Evolutionary conservation across 169 alveolate species (phyloP), one percentile per base, ranked within the genome.

Genomic region (Eimeria maxima): DNA sequence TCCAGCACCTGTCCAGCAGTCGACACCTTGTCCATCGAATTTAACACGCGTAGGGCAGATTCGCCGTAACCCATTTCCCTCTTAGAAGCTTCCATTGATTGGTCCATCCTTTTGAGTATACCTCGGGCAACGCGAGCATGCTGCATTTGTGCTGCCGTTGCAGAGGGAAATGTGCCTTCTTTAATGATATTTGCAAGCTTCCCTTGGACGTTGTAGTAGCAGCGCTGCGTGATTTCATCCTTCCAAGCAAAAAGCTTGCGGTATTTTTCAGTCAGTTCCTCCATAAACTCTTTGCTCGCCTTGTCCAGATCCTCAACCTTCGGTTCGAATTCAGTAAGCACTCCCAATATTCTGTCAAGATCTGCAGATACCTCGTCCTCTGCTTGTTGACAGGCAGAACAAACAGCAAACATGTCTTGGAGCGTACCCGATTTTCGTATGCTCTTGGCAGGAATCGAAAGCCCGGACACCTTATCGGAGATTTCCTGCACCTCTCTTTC

Each of bases 311-410:
- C 29, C 29, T 73, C 83, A 33, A 18, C 55, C 53, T 38, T 73
- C 6, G 83, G 83, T 38, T 73, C 83, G 29, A 73, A 73, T 73
- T 73, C 83, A 38, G 55, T 73, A 29, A 73, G 83, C 18, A 38
- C 10, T 16, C 53, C 83, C 83, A 73, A 18, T 38, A 73, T 38
- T 55, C 29, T 73, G 13, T 73, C 83, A 33, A 73, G 83, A 38
- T 73, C 29, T 73, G 55, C 83, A 38, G 83, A 73, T 14, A 38
- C 55, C 53, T 73, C 83, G 13, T 73, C 53, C 83, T 73, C 83
- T 27, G 14, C 44, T 38, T 73, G 33, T 38, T 73, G 29, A 18
- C 83, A 38, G 55, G n/a, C 27, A 27, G 55, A 13, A 29, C 83
- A 73, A 73, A 73, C 53, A 38, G 83, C 83, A 16, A 73, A 38